phyloP scores from a whole-genome alignment of 2,329 filamentous ascomycete genomes.

The Colletotrichum tropicale region DNA sequence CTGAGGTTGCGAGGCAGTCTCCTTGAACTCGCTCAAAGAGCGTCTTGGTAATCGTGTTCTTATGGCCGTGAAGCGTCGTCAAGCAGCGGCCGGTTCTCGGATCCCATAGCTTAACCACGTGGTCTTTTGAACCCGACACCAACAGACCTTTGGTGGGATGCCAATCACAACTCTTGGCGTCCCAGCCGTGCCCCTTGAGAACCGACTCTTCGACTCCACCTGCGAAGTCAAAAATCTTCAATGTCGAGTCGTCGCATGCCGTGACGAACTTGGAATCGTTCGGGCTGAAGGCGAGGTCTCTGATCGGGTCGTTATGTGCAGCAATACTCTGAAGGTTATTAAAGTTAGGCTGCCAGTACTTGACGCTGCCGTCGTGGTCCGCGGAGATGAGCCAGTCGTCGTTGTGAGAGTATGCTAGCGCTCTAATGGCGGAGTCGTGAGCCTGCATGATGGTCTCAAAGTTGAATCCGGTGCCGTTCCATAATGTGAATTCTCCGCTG shows the following conservation, averaged over 20 bases:
- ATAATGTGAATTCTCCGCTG: conserved; percentile 96
- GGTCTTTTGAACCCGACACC: conserved; percentile 96
- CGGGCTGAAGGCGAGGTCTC: conserved; percentile 91
- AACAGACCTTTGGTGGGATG: conserved; percentile 93
- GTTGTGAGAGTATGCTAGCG: conserved; percentile 87
- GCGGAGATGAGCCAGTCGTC: conserved; percentile 97
- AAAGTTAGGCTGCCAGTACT: conserved; percentile 99
- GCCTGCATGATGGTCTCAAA: conserved; percentile 99
- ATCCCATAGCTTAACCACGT: conserved; percentile 97
- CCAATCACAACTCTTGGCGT: conserved; percentile 97
- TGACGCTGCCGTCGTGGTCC: conserved; percentile 93
- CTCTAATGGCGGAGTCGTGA: conserved; percentile 86
- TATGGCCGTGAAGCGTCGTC: conserved; percentile 94
- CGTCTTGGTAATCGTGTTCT: conserved; percentile 95
- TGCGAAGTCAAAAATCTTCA: conserved; percentile 97
- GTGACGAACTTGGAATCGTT: conserved; percentile 97
- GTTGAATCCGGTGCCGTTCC: conserved; percentile 99
- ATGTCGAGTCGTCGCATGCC: conserved; percentile 88
- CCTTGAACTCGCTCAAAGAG: conserved; percentile 87
- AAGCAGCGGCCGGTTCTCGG: conserved; percentile 89
- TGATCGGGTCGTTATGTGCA: conserved; percentile 86
- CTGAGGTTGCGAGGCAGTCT: conserved; percentile 87
- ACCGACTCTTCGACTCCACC: conserved; percentile 82
- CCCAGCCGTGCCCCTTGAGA: conserved; percentile 95
- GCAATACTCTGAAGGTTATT: conserved; percentile 97